Evolutionary conservation across 2,329 filamentous ascomycete species (phyloP), one percentile per base, ranked within the genome.

Genomic region (Pseudopithomyces chartarum): DNA sequence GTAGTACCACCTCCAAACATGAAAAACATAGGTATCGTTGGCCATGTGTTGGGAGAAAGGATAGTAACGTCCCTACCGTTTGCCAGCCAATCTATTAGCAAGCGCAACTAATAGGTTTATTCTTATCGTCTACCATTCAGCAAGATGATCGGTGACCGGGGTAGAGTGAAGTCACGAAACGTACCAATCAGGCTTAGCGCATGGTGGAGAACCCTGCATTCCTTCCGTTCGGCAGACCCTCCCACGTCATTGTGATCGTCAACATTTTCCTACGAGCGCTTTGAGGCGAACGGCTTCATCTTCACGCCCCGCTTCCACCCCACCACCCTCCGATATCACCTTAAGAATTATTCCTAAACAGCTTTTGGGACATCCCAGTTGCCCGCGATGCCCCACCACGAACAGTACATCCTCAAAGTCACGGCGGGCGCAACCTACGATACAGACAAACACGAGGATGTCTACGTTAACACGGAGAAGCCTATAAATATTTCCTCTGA

Each of bases 351-450:
- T 47, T 34, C 3, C n/a, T 20, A n/a, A 47, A 3, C n/a, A 7
- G 2, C 19, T 1, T 13, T 10, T 29, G 17, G 8, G 17, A 20
- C 36, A 22, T 12, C 10, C n/a, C 22, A 2, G 13, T 11, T 22
- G n/a, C 22, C 39, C 12, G 55, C 34, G 1, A 80, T 79, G 87
- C 81, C 87, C 17, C 84, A 89, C 57, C 68, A 75, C 62, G 67
- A 71, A 55, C 88, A 90, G 64, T 97, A 95, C 76, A 84, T 91
- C 49, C 83, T 98, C 59, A 86, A 85, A 63, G 88, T 97, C 54
- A 96, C 92, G 0, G 91, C 91, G 1, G 94, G 94, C 2, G 82
- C 90, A 1, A 80, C 81, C 61, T 96, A 97, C 77, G 86, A 95
- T 71, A 76, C 82, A 33, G 76, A 81, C n/a, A 84, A 84, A n/a